A percentile compares a stretch with the other conserved stretches of the same genome.
phyloP scores from a whole-genome alignment of 2,329 filamentous ascomycete genomes.

The Aspergillus melleus region DNA sequence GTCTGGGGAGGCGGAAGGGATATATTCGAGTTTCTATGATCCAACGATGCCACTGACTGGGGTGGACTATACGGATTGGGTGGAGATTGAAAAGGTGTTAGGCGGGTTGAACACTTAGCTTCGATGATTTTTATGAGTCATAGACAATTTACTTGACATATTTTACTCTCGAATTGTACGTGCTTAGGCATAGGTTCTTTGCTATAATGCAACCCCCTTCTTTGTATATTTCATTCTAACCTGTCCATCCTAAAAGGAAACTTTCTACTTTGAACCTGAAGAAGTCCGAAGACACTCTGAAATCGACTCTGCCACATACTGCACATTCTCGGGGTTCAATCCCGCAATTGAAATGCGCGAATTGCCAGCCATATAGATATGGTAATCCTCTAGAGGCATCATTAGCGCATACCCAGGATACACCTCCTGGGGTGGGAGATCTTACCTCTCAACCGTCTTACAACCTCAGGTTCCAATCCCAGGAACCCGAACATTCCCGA shows the following conservation, averaged over 20 bases:
- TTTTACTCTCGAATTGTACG: no score
- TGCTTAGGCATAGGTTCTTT: no score
- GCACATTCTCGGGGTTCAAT: slow-evolving; percentile 61
- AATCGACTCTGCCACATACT: slow-evolving; percentile 30
- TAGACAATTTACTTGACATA: no score
- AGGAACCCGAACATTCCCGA: slow-evolving; percentile 96
- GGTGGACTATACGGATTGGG: slow-evolving; percentile 23
- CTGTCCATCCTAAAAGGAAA: no score
- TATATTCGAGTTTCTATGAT: slow-evolving; percentile 24
- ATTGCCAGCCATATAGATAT: slow-evolving; percentile 67
- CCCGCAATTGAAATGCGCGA: slow-evolving; percentile 95
- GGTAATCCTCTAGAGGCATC: slow-evolving; percentile 36
- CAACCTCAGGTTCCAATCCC: slow-evolving; percentile 47
- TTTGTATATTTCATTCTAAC: no score
- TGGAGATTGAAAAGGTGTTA: slow-evolving; percentile 25
- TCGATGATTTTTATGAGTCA: neutral
- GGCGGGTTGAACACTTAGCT: neutral
- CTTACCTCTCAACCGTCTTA: slow-evolving; percentile 36
- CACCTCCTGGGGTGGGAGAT: neutral
- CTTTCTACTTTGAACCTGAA: neutral
- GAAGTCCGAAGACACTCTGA: slow-evolving; percentile 14
- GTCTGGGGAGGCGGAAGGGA: slow-evolving; percentile 19
- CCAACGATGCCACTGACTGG: slow-evolving; percentile 21
- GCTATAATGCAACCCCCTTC: no score
- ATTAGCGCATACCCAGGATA: neutral